Base-by-base conservation (phyloP, 2,329 filamentous ascomycete species). In the Clarireedia homoeocarpa region DNA sequence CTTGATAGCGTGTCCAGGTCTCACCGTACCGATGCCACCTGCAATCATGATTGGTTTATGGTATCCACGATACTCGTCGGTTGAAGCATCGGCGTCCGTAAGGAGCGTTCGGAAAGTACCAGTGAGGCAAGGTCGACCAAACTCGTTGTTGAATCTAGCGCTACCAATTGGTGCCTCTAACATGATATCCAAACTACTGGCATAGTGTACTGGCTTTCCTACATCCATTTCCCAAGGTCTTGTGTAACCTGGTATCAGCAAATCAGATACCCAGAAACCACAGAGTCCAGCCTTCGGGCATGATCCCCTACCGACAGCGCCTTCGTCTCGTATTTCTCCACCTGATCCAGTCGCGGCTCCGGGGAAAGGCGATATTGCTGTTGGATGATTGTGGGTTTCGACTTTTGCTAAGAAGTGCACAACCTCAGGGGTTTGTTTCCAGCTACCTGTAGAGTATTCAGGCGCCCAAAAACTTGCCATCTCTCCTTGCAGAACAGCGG, bases 41-140 rank as follows among this genome's bases (percentile, higher is more conserved):
- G 94, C 94, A 73, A 99, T 90, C 89, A 96, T 95, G 71, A 96
- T 96, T 9, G 94, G 94, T 75, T 99, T 99, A 74, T 97, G 94
- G 70, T 95, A 99, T 24, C 94, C 94, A 63, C 92, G 82, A 20
- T 78, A 78, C 1, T 66, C 68, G 49, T 77, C 74, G 58, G 80
- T 76, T 42, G 81, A 81, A 55, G 82, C 77, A 46, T 76, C 78
- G 30, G 88, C 78, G 56, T 84, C 79, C 45, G 85, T 88, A 30
- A 95, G 82, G 39, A 99, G 79, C 0, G 94, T 99, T 59, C 92
- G 81, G 77, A 99, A 99, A 69, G 91, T 92, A 23, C 94, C 94
- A 2, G 86, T 82, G 12, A 95, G 86, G 67, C 86, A 91, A 38
- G 94, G 92, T 39, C 94, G 83, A 26, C 94, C 94, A 66, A 97